Conservation (phyloP, 495 filamentous ascomycete genomes). For the Xylaria longipes region DNA sequence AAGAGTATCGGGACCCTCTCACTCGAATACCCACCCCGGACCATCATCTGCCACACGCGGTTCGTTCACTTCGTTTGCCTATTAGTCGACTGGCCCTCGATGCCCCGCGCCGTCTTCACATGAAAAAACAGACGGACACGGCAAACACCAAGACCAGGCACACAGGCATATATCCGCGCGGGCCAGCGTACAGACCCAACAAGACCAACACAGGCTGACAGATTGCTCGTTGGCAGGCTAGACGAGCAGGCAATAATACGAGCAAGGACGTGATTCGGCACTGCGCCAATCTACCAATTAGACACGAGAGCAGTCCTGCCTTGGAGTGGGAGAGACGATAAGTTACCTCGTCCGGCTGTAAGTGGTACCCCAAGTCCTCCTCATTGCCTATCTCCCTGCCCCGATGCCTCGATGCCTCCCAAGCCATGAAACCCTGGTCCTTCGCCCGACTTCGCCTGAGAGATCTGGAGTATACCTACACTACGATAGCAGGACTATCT, state of each 20-base stretch:
- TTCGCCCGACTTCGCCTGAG: background rate
- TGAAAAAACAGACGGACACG: slow-evolving; percentile 3
- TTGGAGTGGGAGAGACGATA: background rate
- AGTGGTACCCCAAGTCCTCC: background rate
- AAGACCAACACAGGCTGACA: slow-evolving; percentile 13
- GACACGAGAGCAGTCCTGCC: slow-evolving; percentile 40
- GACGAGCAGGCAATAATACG: slow-evolving; percentile 16
- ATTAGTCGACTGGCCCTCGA: background rate
- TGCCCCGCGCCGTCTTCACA: slow-evolving; percentile 20
- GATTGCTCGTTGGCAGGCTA: slow-evolving; percentile 16
- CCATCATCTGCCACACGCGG: background rate
- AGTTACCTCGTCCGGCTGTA: slow-evolving; percentile 1
- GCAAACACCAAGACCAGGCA: background rate
- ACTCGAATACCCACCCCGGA: slow-evolving; percentile 19
- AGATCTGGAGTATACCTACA: no score
- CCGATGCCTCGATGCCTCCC: background rate
- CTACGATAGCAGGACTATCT: background rate
- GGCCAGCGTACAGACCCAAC: slow-evolving; percentile 1
- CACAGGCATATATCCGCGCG: slow-evolving; percentile 1
- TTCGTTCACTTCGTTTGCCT: background rate
- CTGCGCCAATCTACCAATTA: slow-evolving; percentile 41
- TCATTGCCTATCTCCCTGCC: slow-evolving; percentile 2
- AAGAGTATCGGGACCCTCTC: slow-evolving; percentile 6
- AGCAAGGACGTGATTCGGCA: slow-evolving; percentile 27
- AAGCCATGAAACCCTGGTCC: background rate